Conservation (phyloP, 2,329 filamentous ascomycete species). For the Aspergillus novofumigatus region DNA sequence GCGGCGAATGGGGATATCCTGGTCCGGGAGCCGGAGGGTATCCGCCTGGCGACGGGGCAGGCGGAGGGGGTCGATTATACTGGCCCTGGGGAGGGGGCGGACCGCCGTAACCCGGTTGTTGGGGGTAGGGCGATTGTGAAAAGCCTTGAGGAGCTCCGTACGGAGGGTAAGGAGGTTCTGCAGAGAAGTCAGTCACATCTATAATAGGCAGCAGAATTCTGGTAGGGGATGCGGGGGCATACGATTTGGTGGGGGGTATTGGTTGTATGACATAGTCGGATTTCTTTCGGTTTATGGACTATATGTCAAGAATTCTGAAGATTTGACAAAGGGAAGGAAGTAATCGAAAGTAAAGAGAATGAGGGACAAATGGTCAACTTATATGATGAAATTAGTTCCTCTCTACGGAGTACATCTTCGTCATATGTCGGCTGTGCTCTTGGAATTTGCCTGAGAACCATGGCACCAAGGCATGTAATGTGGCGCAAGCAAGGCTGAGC, state of each 20-base stretch:
- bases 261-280: slow-evolving; percentile 4
- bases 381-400: background rate
- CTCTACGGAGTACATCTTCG: background rate
- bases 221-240: background rate
- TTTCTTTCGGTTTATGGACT: background rate
- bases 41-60: slow-evolving; percentile 30
- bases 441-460: background rate
- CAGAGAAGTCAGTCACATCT: background rate
- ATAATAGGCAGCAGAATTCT: background rate
- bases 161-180: slow-evolving; percentile 24
- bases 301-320: background rate
- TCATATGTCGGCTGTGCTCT: background rate
- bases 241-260: slow-evolving; percentile 5
- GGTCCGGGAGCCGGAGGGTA: slow-evolving; percentile 21
- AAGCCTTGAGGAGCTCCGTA: slow-evolving; percentile 23
- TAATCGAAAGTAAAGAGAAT: background rate
- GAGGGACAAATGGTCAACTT: background rate
- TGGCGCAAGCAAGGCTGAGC: background rate
- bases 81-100: slow-evolving; percentile 21
- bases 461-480: background rate
- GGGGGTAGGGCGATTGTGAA: slow-evolving; percentile 24
- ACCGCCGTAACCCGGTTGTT: slow-evolving; percentile 15
- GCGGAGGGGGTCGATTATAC: slow-evolving; percentile 21
- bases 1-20: slow-evolving; percentile 10
- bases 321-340: background rate